Base-by-base conservation (phyloP, 768 basidiomycete genomes). In the Mycena amicta region DNA sequence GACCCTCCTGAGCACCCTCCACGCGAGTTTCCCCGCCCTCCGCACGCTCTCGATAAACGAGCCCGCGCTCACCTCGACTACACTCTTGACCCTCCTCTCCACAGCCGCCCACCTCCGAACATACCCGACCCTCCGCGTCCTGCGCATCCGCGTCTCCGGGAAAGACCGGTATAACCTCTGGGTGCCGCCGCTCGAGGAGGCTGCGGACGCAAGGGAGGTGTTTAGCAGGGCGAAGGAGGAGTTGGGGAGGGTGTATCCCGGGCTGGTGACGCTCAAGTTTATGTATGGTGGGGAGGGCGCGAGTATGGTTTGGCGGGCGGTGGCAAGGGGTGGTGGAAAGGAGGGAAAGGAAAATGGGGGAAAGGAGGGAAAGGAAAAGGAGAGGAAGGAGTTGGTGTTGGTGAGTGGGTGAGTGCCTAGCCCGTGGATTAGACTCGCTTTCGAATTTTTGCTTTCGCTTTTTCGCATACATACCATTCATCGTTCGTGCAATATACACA, bases 141-240 rank as follows among this genome's bases (percentile, higher is more conserved):
- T 64, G 8, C 58, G 62, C 18, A 22, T 60, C 8, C 59, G 62
- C 2, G 20, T 60, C 50, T 58, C 56, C 43, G 62, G 52, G 3
- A 56, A 59, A 28, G 62, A 64, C 29, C 55, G 59, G 56, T 64
- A 64, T 25, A 64, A 64, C 28, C 23, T 64, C 29, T 64, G 62
- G 62, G 52, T 64, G 1, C 62, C 62, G 39, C 59, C 62, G n/a
- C 27, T 55, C 23, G 62, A 64, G 43, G 59, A 64, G 49, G 56
- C 56, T 23, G 43, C 29, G 25, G 62, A 60, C 16, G 56, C 53
- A 16, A 28, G 60, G 16, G 56, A 60, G 8, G 58, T 57, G 39
- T 64, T 15, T 31, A 37, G 33, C 26, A 57, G 55, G 29, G 37
- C 54, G 18, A n/a, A 37, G 15, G 4, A 26, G n/a, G 52, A 39